phyloP scores from a whole-genome alignment of 1,284 basidiomycete genomes.

The Chalciporus sp. region DNA sequence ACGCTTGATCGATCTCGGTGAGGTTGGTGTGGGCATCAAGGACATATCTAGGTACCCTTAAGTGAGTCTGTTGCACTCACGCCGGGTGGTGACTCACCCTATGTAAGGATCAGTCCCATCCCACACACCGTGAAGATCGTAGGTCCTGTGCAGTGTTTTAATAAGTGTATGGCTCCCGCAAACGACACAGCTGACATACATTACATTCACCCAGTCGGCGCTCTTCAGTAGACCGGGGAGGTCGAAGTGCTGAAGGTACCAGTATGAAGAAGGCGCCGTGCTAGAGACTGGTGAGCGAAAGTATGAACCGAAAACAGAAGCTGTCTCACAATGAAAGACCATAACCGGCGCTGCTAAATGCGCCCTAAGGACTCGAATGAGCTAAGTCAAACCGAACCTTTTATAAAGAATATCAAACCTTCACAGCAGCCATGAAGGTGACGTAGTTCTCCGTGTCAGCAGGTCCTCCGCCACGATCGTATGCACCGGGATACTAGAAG shows the following conservation, averaged over 20 bases:
- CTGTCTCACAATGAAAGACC: conserved; percentile 1
- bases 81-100: not conserved
- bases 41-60: not conserved
- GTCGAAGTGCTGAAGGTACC: conserved; percentile 4
- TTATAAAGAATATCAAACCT: not conserved
- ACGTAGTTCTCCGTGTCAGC: conserved; percentile 4
- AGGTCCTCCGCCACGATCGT: conserved; percentile 3
- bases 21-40: conserved; percentile 3
- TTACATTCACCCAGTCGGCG: conserved; percentile 6
- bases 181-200: not conserved
- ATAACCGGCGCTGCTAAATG: conserved; percentile 1
- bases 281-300: not conserved
- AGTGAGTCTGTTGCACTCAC: not conserved
- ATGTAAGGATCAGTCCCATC: not conserved
- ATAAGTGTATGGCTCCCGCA: not conserved
- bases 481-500: conserved; percentile 2
- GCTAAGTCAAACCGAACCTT: not conserved
- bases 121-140: conserved; percentile 4
- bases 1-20: conserved; percentile 4
- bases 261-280: conserved; percentile 5
- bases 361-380: not conserved
- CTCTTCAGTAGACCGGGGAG: conserved; percentile 1
- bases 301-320: too few species aligned
- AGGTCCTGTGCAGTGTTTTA: not conserved
- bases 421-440: conserved; percentile 5